Base-by-base conservation (phyloP, 2,329 filamentous ascomycete genomes). In the Penicillium digitatum region DNA sequence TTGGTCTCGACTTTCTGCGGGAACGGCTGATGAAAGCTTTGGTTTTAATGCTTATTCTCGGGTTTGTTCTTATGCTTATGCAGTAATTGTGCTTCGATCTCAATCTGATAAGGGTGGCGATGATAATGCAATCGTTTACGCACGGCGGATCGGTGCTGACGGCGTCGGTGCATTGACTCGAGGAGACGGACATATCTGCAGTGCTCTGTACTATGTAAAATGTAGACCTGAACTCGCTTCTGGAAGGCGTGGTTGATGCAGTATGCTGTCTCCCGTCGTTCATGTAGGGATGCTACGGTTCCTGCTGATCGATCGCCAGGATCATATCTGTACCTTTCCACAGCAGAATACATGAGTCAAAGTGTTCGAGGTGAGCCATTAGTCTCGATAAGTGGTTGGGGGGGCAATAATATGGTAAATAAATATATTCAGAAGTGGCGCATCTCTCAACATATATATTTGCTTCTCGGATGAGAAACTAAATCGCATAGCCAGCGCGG, bases 241-340 rank as follows among this genome's bases (percentile, higher is more conserved):
- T 37, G 51, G 46, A 49, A 51, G 27, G 20, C 26, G 22, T 45
- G 47, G 52, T 44, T 39, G 47, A 45, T 51, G 52, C 52, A 55
- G 47, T 55, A 55, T 55, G 52, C 52, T 55, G 52, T 51, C 39
- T 55, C 40, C 52, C 52, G 47, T 47, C 26, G 46, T 55, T 54
- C 27, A 51, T 55, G 52, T 55, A 51, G 52, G 52, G 26, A 43
- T 54, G 20, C 46, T 45, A 35, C 18, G 27, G 52, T 55, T 45
- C 52, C 52, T 55, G 52, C 47, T 52, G 47, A 45, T 55, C 31
- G 52, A 45, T 50, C 47, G 40, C 20, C 20, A 5, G 50, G 29
- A 34, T 27, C 32, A 31, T 44, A 39, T 34, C 1, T 50, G 29
- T 44, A 24, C 26, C 6, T 27, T 27, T 20, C 12, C 29, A 37